These are phyloP conservation scores for Hagleromyces aurorensis DNA, from an alignment of 805 yeast genomes.

Conservation along the genomic window DNA sequence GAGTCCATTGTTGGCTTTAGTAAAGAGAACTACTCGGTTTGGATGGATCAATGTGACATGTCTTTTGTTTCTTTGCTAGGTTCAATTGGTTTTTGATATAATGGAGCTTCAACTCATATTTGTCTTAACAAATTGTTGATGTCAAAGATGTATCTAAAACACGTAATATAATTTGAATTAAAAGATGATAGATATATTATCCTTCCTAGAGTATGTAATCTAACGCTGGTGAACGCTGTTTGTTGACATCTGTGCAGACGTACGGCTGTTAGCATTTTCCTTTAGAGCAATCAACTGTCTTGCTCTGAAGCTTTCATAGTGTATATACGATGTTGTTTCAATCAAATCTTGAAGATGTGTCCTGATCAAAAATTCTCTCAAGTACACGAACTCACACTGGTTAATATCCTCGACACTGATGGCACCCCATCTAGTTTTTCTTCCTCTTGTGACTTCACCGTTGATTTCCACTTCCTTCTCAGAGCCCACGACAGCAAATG, in stretches of 20 bases:
- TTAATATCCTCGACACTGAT: constrained; percentile 89
- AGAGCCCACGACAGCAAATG: constrained; percentile 93
- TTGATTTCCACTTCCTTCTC: constrained; percentile 66
- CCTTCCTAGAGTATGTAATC: too few relatives aligned
- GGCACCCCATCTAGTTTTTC: constrained; percentile 90
- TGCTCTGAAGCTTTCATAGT: constrained; percentile 88
- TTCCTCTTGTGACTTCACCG: constrained; percentile 79
- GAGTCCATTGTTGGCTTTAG: too few relatives aligned
- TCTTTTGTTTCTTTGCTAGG: too few relatives aligned
- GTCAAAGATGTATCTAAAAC: too few relatives aligned
- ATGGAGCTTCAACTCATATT: too few relatives aligned
- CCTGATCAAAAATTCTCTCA: constrained; percentile 89
- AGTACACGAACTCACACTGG: constrained; percentile 92
- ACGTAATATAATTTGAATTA: too few relatives aligned
- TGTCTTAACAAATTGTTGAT: too few relatives aligned
- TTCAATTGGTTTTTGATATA: too few relatives aligned
- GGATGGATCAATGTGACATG: too few relatives aligned
- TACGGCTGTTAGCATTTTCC: constrained; percentile 59
- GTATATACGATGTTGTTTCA: constrained; percentile 80
- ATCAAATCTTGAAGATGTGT: constrained; percentile 94
- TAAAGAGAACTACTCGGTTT: too few relatives aligned
- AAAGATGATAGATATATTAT: too few relatives aligned
- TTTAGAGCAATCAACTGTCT: constrained; percentile 90
- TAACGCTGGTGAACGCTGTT: constrained; percentile 18
- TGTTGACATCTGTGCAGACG: constrained; percentile 31